These are phyloP conservation scores for Jaltomata sinuosa DNA, from an alignment of 257 asterid genomes.

Conservation along the genomic window DNA sequence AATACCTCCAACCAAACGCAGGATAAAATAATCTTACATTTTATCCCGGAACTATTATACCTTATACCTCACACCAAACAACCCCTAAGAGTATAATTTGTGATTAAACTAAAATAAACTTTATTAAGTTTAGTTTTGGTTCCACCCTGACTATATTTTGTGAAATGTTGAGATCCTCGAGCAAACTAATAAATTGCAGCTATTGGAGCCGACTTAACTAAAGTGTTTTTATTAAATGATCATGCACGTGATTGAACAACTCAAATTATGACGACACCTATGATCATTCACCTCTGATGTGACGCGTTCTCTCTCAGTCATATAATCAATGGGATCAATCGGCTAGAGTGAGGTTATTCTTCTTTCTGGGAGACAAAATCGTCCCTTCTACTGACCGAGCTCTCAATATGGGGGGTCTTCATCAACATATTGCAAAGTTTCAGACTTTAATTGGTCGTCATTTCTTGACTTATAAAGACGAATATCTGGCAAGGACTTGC, in stretches of 20 bases:
- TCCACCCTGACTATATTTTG: not conserved
- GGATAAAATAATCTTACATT: no score
- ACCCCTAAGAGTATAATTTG: not conserved
- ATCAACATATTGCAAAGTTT: not conserved
- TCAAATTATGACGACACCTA: not conserved
- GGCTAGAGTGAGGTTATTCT: not conserved
- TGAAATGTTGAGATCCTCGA: not conserved
- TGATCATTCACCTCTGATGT: not conserved
- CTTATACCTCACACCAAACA: no score
- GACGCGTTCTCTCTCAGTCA: not conserved
- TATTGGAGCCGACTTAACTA: not conserved
- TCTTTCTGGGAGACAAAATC: not conserved
- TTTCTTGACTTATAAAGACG: not conserved
- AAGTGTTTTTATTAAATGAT: not conserved
- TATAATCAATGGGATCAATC: not conserved
- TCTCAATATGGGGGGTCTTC: not conserved
- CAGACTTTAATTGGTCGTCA: rapidly evolving
- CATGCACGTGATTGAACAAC: not conserved
- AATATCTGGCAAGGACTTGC: not conserved
- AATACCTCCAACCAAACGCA: no score
- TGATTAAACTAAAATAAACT: not conserved
- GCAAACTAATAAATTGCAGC: not conserved
- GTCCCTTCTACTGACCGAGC: not conserved
- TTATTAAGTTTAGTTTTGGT: not conserved
- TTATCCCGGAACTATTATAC: no score